Evolutionary conservation across 2,329 filamentous ascomycete genomes (phyloP).

Genomic region (Alternaria conjuncta): DNA sequence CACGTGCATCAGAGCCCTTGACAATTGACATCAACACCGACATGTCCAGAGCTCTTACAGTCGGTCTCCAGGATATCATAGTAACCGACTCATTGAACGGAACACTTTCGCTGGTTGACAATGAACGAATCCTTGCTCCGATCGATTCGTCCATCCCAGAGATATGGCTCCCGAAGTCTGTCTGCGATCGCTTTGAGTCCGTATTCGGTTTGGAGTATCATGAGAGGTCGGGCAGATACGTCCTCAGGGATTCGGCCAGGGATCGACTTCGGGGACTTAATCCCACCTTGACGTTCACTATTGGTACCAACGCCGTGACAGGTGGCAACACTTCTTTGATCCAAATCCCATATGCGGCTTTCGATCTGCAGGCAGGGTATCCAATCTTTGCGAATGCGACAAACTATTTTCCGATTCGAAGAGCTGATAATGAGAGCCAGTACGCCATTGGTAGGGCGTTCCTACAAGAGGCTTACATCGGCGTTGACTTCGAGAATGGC

Average conservation of each 20-base stretch:
- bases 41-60: background rate
- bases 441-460: slow-evolving; percentile 70
- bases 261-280: background rate
- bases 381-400: slow-evolving; percentile 65
- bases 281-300: background rate
- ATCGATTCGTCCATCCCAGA: background rate
- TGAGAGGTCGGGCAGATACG: background rate
- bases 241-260: background rate
- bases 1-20: background rate
- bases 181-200: slow-evolving; percentile 3
- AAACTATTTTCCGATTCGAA: slow-evolving; percentile 70
- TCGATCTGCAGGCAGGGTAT: slow-evolving; percentile 55
- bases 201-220: background rate
- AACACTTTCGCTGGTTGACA: background rate
- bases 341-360: slow-evolving; percentile 53
- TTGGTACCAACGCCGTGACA: background rate
- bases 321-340: slow-evolving; percentile 26
- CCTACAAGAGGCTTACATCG: slow-evolving; percentile 67
- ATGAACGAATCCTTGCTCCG: background rate
- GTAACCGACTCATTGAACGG: background rate
- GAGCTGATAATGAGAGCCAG: slow-evolving; percentile 59
- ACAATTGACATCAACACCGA: background rate
- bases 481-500: slow-evolving; percentile 51
- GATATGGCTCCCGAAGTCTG: background rate
- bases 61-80: background rate